These are phyloP conservation scores for Penicillium thymicola DNA, from an alignment of 2,329 filamentous ascomycete species.

Conservation along the genomic window DNA sequence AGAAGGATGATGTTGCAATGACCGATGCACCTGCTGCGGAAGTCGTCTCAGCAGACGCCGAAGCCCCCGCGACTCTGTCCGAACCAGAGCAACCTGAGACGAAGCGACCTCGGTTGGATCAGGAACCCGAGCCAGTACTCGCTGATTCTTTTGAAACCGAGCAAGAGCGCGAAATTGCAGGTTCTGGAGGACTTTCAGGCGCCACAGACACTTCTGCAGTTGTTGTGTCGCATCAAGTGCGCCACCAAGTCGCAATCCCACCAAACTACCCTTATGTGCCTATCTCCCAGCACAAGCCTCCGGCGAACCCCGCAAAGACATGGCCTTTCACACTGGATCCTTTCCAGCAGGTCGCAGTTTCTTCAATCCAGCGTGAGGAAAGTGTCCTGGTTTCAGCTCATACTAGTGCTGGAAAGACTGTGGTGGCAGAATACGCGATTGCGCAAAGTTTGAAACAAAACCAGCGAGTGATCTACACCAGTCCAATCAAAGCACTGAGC, in stretches of 20 bases:
- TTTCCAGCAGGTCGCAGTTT: slow-evolving; percentile 92
- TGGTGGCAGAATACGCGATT: slow-evolving; percentile 96
- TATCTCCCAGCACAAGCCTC: slow-evolving; percentile 91
- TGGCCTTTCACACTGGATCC: slow-evolving; percentile 94
- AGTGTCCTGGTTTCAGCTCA: slow-evolving; percentile 96
- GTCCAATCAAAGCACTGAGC: slow-evolving; percentile 96
- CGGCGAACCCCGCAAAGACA: slow-evolving; percentile 75
- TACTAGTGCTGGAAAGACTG: slow-evolving; percentile 96
- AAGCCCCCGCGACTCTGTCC: slow-evolving; percentile 20
- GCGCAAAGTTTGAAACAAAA: slow-evolving; percentile 96
- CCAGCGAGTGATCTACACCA: slow-evolving; percentile 98
- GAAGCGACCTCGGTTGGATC: slow-evolving; percentile 51
- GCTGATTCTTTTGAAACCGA: slow-evolving; percentile 95
- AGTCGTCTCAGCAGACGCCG: slow-evolving; percentile 15
- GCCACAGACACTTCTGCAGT: slow-evolving; percentile 63
- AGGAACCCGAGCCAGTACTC: slow-evolving; percentile 73
- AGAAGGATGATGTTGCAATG: slow-evolving; percentile 23
- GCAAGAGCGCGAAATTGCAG: slow-evolving; percentile 84
- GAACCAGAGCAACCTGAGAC: slow-evolving; percentile 41
- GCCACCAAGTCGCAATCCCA: slow-evolving; percentile 93
- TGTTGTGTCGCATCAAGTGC: slow-evolving; percentile 92
- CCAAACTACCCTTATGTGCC: slow-evolving; percentile 92
- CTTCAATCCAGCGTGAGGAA: slow-evolving; percentile 92
- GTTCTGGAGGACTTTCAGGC: slow-evolving; percentile 65
- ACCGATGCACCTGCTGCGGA: slow-evolving; percentile 20